A percentile compares a stretch with the other conserved stretches of the same genome.
Evolutionary conservation across 805 yeast species (phyloP).

Genomic region (Metschnikowia shivogae): DNA sequence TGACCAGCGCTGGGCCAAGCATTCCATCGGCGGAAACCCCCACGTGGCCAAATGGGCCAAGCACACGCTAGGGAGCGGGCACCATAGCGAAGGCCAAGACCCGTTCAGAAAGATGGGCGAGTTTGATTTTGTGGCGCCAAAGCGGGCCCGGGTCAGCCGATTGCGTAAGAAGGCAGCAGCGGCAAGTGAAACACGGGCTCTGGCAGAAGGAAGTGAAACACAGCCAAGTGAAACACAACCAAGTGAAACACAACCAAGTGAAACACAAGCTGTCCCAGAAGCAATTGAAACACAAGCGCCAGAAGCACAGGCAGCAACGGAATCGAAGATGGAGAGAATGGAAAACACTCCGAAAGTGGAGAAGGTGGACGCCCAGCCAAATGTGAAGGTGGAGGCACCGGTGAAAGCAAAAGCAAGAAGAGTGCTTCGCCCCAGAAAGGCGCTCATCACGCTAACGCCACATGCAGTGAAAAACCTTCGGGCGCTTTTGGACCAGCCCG

Average conservation of each 20-base stretch:
- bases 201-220: too few relatives aligned
- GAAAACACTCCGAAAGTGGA: too few relatives aligned
- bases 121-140: background rate
- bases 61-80: conserved; percentile 5
- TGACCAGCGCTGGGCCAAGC: conserved; percentile 4
- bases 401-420: conserved; percentile 40
- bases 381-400: conserved; percentile 4
- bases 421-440: conserved; percentile 79
- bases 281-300: background rate
- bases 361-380: background rate
- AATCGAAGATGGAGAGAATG: background rate
- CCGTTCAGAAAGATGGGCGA: background rate
- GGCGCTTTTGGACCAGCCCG: conserved; percentile 68
- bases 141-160: conserved; percentile 1
- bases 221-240: too few relatives aligned
- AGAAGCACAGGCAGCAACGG: background rate
- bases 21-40: conserved; percentile 1
- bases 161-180: background rate
- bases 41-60: conserved; percentile 7
- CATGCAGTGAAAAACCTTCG: conserved; percentile 71
- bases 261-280: too few relatives aligned
- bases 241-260: background rate
- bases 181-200: background rate
- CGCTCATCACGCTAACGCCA: conserved; percentile 76
- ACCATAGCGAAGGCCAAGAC: background rate